These are phyloP conservation scores for Helicocarpus griseus DNA, from an alignment of 2,329 filamentous ascomycete genomes.

Conservation along the genomic window DNA sequence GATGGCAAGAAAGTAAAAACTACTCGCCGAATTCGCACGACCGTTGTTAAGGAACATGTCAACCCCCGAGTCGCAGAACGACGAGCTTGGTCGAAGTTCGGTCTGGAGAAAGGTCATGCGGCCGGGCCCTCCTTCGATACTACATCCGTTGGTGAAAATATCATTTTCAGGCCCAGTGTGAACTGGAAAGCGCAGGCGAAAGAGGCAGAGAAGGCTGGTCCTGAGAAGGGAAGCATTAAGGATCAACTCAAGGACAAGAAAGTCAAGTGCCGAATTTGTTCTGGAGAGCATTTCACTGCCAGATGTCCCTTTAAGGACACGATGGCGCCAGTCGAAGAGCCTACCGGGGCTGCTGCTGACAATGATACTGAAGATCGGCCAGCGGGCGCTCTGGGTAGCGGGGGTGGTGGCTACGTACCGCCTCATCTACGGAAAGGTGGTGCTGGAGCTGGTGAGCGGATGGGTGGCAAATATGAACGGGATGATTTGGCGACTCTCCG, in stretches of 20 bases:
- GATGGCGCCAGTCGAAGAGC: constrained; percentile 63
- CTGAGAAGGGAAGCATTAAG: constrained; percentile 53
- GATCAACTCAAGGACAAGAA: constrained; percentile 88
- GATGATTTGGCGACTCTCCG: constrained; percentile 93
- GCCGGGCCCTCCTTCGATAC: constrained; percentile 78
- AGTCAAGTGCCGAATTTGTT: constrained; percentile 99
- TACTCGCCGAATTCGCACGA: constrained; percentile 88
- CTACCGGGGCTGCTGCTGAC: constrained; percentile 25
- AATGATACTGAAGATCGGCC: constrained; percentile 37
- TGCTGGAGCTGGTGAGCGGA: constrained; percentile 61
- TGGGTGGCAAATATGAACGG: constrained; percentile 88
- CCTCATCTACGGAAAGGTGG: constrained; percentile 73
- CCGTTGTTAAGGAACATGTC: constrained; percentile 81
- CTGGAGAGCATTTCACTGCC: constrained; percentile 97
- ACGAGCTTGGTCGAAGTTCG: constrained; percentile 89
- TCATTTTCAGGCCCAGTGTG: constrained; percentile 83
- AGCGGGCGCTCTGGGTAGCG: constrained; percentile 47
- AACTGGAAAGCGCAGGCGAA: constrained; percentile 92
- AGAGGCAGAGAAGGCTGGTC: constrained; percentile 46
- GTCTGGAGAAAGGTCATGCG: constrained; percentile 74
- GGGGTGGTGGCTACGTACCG: constrained; percentile 83
- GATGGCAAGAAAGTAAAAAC: constrained; percentile 94
- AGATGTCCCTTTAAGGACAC: constrained; percentile 99
- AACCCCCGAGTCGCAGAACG: constrained; percentile 96
- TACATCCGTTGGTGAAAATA: constrained; percentile 93